phyloP scores from a whole-genome alignment of 2,329 filamentous ascomycete species.

The Aspergillus arachidicola region DNA sequence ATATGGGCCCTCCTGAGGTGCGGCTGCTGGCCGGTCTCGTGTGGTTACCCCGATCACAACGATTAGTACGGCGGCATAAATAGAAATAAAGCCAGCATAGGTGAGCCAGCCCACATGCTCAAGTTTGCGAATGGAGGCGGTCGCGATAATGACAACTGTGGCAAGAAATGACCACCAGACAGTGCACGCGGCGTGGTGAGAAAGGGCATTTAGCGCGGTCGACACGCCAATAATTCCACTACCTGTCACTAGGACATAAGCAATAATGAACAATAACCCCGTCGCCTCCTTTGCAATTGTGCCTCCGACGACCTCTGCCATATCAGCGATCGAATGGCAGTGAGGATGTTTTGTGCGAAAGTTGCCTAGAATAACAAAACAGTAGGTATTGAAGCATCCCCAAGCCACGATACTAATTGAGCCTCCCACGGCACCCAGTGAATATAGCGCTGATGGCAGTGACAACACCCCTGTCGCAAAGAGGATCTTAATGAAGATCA shows the following conservation, averaged over 20 bases:
- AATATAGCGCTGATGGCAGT: constrained; percentile 53
- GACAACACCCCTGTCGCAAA: constrained; percentile 55
- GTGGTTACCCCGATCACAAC: constrained; percentile 62
- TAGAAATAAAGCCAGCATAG: constrained; percentile 61
- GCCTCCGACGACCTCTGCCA: constrained; percentile 61
- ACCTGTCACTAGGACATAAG: constrained; percentile 59
- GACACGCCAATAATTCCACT: constrained; percentile 63
- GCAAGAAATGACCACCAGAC: constrained; percentile 60
- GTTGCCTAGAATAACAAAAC: constrained; percentile 46
- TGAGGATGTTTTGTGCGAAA: constrained; percentile 55
- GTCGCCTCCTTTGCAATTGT: constrained; percentile 3
- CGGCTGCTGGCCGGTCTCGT: constrained; percentile 60
- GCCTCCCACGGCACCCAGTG: constrained; percentile 52
- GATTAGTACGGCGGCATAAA: constrained; percentile 62
- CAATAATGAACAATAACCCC: constrained; percentile 60
- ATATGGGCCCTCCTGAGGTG: constrained; percentile 60
- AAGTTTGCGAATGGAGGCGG: constrained; percentile 60
- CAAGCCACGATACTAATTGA: constrained; percentile 52
- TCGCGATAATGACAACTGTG: constrained; percentile 50
- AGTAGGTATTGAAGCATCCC: constrained; percentile 14
- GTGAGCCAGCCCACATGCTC: constrained; percentile 64
- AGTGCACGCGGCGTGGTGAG: constrained; percentile 60
- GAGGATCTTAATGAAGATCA: constrained; percentile 51
- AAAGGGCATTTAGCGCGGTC: constrained; percentile 62
- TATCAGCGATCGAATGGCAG: constrained; percentile 59